Evolutionary conservation across 371 early-diverging fungal species (phyloP), one percentile per base, ranked within the genome.

Genomic region (Mortierella sp.): DNA sequence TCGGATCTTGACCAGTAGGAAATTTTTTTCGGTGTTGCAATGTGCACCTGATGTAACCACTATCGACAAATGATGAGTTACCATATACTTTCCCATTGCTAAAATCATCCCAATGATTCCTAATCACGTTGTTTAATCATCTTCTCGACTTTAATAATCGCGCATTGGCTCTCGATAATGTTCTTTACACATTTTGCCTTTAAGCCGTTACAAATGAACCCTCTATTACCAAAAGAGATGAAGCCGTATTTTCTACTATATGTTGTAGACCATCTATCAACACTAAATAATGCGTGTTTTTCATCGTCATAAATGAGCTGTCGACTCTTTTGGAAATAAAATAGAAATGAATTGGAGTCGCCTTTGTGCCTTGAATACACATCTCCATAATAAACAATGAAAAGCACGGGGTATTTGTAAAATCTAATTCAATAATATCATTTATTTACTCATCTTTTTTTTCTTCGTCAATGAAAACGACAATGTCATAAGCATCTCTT

Each of bases 101-200:
- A 3, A 35, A n/a, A n/a, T n/a, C n/a, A 6, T 35, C 35, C 9
- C 35, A 35, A 35, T 35, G 35, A 35, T 35, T 35, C 35, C 35
- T 43, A 43, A 43, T 43, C 43, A 43, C 43, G 43, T 43, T n/a
- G n/a, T 40, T 40, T 9, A 13, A 40, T 40, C 40, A 40, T 6
- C 40, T 9, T 6, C 40, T 40, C 6, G 9, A 40, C 13, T 40
- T 13, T 40, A 40, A 40, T 40, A 40, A 40, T 40, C 13, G 9
- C 40, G 6, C 40, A 35, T 22, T 61, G 32, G 32, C 45, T 6
- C 4, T 49, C n/a, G 3, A 19, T 17, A 23, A 35, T 53, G 35
- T 34, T 22, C 34, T 13, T 40, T 40, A 9, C 40, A 40, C 13
- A 40, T 51, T 57, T n/a, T 57, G 66, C 66, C 66, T 45, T 65